A percentile compares a stretch with the other conserved stretches of the same genome.
Evolutionary conservation across 208 protist genomes (phyloP).

Genomic region (Wallacemonas sp.): DNA sequence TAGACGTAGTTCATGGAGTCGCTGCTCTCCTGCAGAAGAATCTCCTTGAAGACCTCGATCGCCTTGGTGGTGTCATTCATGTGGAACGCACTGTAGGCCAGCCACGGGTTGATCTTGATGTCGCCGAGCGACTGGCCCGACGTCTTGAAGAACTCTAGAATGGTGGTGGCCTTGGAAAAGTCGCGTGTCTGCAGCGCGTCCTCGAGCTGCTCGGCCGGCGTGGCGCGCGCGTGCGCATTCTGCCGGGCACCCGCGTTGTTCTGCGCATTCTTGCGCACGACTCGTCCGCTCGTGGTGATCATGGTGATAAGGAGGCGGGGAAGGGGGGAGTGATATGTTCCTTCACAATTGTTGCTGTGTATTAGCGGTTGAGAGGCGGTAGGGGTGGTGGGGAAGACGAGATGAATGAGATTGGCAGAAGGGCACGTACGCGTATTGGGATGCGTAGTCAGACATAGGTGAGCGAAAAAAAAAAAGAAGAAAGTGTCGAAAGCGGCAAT

Average conservation of each 20-base stretch:
- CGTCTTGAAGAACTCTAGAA: constrained; percentile 91
- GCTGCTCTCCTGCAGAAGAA: constrained; percentile 59
- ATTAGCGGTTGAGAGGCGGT: no score
- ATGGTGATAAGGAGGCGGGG: constrained; percentile 25
- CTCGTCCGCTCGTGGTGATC: constrained; percentile 72
- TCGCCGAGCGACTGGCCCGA: constrained; percentile 73
- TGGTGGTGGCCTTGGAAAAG: constrained; percentile 89
- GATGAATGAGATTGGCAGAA: no score
- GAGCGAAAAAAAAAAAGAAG: neutral
- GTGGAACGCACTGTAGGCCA: constrained; percentile 95
- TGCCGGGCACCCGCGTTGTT: constrained; percentile 15
- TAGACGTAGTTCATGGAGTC: constrained; percentile 80
- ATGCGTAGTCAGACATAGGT: neutral
- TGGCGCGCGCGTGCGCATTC: constrained; percentile 38
- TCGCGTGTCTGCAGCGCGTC: constrained; percentile 86
- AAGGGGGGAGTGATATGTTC: neutral
- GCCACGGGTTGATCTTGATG: constrained; percentile 88
- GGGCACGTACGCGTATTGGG: no score
- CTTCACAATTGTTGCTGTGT: no score
- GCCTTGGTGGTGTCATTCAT: constrained; percentile 94
- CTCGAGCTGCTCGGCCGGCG: constrained; percentile 83
- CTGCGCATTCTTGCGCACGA: constrained; percentile 61
- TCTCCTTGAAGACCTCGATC: constrained; percentile 88
- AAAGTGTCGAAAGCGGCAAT: neutral
- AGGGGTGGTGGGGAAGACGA: no score